A percentile compares a stretch with the other conserved stretches of the same genome.
Conservation (phyloP, 257 asterid species). For the Solanum paucissectum region DNA sequence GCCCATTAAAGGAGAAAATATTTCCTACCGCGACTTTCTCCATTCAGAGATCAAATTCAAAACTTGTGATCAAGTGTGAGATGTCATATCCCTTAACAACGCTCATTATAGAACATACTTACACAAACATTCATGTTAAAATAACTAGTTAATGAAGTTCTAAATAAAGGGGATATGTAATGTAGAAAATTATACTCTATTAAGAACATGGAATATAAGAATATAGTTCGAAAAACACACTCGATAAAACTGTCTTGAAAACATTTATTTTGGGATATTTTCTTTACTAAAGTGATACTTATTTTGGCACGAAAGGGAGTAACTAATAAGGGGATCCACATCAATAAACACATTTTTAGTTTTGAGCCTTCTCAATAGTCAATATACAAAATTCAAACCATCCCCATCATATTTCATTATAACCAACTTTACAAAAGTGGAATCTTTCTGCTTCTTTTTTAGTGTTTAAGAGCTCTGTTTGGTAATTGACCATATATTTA, state of each 20-base stretch:
- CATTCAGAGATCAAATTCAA: not conserved
- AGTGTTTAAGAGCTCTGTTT: not conserved
- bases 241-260: not conserved
- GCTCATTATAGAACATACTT: not conserved
- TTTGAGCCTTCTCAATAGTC: not conserved
- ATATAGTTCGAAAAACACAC: not conserved
- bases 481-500: not conserved
- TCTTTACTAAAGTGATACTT: not conserved
- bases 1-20: not conserved
- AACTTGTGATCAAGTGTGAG: rapidly evolving
- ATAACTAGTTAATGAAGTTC: not conserved
- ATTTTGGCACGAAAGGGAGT: not conserved
- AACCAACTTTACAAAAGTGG: not conserved
- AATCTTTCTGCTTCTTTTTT: not conserved
- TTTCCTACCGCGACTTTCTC: not conserved
- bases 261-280: not conserved
- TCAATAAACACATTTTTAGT: not conserved
- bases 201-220: not conserved
- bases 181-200: not conserved
- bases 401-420: not conserved
- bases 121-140: not conserved
- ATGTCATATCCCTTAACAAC: not conserved
- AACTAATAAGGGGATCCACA: not conserved
- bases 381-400: not conserved
- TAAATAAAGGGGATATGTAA: not conserved